Base-by-base conservation (phyloP, 1,284 basidiomycete species). In the Vanrija sp. region DNA sequence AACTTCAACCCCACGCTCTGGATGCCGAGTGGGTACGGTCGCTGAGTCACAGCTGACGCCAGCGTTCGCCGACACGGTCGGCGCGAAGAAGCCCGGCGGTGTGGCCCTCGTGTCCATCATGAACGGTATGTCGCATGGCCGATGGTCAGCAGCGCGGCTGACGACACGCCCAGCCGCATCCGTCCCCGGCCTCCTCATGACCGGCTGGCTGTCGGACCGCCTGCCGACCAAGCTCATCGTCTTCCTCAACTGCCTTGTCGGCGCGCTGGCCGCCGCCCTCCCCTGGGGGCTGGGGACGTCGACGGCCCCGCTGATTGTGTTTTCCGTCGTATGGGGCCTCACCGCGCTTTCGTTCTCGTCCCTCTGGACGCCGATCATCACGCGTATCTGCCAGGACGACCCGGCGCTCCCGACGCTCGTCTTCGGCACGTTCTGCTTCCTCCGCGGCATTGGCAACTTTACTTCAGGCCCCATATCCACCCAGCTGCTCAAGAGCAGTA, bases 221-320 rank as follows among this genome's bases (percentile, higher is more conserved):
- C 51, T 62, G 8, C 63, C 69, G 0, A 54, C 73, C 10, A 59
- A 60, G 10, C 25, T 57, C 47, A 68, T 69, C 43, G 62, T 76
- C 39, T 28, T 58, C 3, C 40, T 71, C 21, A 71, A 66, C 12
- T 73, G 70, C 55, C 26, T 70, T 5, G 66, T 69, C 6, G 63
- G 65, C 5, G 64, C 71, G 2, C 28, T 73, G 1, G 51, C 72
- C 1, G 72, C 71, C 44, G 64, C 76, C n/a, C 58, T 75, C 29
- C 54, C 76, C 21, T 78, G 76, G 75, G 76, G 76, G 1, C 70
- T 75, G 47, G 68, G 68, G 0, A 70, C 67, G 15, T 58, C 62
- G 5, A 38, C 57, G 8, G 63, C 50, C 18, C 54, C 63, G 8
- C 56, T 74, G 16, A 58, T 71, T 5, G 53, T 57, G 1, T 74